These are phyloP conservation scores for Aspergillus brasiliensis DNA, from an alignment of 2,329 filamentous ascomycete species.

Conservation along the genomic window DNA sequence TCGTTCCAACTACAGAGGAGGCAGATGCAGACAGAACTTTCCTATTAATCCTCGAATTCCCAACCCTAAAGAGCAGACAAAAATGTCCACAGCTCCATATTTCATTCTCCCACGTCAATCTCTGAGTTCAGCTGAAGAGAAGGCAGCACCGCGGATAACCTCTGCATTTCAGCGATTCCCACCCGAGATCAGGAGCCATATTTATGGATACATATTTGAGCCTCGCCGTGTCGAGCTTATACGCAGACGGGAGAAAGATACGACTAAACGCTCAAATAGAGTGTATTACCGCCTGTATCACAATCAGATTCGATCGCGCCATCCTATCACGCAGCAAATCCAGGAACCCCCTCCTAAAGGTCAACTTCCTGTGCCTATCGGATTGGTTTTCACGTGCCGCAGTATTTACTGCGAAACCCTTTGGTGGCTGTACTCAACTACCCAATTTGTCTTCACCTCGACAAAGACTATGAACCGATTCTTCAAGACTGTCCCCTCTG, in stretches of 20 bases:
- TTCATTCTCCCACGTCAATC: not conserved
- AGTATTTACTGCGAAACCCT: slow-evolving; percentile 65
- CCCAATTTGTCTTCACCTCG: slow-evolving; percentile 27
- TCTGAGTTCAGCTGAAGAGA: not conserved
- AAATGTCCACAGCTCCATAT: not conserved
- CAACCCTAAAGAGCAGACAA: not conserved
- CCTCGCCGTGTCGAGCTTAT: slow-evolving; percentile 22
- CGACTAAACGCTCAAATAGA: slow-evolving; percentile 53
- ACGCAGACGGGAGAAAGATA: not conserved
- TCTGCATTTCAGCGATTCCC: slow-evolving; percentile 49
- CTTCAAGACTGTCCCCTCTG: slow-evolving; percentile 54
- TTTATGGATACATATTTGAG: slow-evolving; percentile 67
- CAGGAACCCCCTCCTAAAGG: no score
- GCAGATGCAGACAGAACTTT: no score
- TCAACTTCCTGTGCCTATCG: slow-evolving; percentile 37
- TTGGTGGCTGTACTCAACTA: slow-evolving; percentile 60
- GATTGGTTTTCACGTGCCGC: slow-evolving; percentile 62
- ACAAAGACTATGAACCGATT: slow-evolving; percentile 20
- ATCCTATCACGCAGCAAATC: slow-evolving; percentile 10
- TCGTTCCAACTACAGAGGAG: no score
- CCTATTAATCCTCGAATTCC: no score
- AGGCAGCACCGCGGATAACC: not conserved
- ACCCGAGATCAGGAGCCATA: slow-evolving; percentile 67
- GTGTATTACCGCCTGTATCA: slow-evolving; percentile 64
- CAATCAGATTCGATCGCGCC: slow-evolving; percentile 45